Conservation (phyloP, 2,329 filamentous ascomycete genomes). For the Aureobasidium sp. region DNA sequence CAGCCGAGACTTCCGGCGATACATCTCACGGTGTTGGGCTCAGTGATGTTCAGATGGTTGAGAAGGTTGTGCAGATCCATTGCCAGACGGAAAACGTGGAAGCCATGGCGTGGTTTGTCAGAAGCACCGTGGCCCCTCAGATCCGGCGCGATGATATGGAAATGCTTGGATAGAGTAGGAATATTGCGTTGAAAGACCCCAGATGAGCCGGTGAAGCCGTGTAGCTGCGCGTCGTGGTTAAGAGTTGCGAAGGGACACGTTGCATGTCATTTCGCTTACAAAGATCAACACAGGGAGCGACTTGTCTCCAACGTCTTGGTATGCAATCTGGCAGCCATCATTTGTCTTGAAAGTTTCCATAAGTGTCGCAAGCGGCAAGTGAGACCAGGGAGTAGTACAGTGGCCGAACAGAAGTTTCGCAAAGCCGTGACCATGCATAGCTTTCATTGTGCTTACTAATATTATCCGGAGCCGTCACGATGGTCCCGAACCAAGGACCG, state of each 20-base stretch:
- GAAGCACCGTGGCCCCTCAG: not conserved
- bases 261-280: not conserved
- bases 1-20: slow-evolving; percentile 5
- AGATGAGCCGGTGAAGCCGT: slow-evolving; percentile 3
- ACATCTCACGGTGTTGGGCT: not conserved
- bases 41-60: not conserved
- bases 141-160: not conserved
- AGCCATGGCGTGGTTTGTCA: not conserved
- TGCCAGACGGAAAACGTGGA: slow-evolving; percentile 4
- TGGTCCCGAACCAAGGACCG: no score
- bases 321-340: not conserved
- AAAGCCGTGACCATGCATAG: no score
- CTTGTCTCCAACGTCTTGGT: not conserved
- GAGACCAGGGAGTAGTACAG: not conserved
- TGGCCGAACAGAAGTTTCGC: no score
- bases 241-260: not conserved
- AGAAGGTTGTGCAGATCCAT: slow-evolving; percentile 7
- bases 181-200: not conserved
- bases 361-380: not conserved
- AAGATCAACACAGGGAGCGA: not conserved
- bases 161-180: not conserved
- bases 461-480: no score
- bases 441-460: no score
- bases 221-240: not conserved
- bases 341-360: slow-evolving; percentile 4